These are phyloP conservation scores for Coniochaeta sp. DNA, from an alignment of 2,329 filamentous ascomycete species.

Conservation along the genomic window DNA sequence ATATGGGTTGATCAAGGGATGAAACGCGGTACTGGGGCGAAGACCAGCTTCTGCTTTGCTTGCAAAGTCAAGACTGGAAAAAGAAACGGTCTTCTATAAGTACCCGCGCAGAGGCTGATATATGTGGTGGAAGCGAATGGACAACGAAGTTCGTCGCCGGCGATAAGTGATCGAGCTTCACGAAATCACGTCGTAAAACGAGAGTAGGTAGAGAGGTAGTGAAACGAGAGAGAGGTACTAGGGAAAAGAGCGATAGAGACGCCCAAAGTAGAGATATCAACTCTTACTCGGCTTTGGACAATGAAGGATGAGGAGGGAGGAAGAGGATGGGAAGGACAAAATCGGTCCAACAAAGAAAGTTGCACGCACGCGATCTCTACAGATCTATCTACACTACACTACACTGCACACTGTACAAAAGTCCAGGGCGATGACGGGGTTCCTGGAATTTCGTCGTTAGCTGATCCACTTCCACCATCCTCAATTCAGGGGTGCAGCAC, in stretches of 20 bases:
- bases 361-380: no score
- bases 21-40: not conserved
- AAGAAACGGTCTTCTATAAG: not conserved
- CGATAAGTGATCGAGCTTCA: not conserved
- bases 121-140: not conserved
- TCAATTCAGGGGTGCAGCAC: conserved; percentile 1
- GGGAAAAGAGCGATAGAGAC: not conserved
- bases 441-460: not conserved
- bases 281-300: not conserved
- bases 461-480: not conserved
- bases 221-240: not conserved
- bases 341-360: not conserved
- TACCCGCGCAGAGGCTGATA: not conserved
- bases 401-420: not conserved
- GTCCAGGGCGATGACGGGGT: not conserved
- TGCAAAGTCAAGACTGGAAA: not conserved
- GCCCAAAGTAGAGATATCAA: not conserved
- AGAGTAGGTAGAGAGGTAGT: not conserved
- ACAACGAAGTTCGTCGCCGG: not conserved
- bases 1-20: not conserved
- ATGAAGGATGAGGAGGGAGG: not conserved
- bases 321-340: not conserved
- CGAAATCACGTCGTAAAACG: not conserved
- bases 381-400: no score
- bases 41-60: not conserved